Base-by-base conservation (phyloP, 805 yeast species). In the Blastobotrys chiropterorum region DNA sequence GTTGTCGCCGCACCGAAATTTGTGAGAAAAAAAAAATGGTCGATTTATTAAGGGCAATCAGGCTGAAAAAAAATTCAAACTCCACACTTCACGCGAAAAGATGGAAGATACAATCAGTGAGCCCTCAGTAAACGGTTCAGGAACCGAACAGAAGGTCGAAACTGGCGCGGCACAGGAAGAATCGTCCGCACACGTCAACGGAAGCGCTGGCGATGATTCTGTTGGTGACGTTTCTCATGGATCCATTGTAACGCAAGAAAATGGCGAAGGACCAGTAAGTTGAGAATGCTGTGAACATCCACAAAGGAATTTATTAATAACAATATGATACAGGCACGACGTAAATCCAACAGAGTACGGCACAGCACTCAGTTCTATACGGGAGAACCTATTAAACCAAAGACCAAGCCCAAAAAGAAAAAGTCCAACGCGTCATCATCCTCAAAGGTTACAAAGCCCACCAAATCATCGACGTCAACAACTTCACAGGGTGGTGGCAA, bases 401-500 rank as follows among this genome's bases (percentile, higher is more conserved):
- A 43, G 46, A 14, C 22, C 30, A 19, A 17, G 30, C 15, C 15
- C 30, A 21, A 43, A 21, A 14, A 17, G 21, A 21, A 43, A 43
- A 17, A 39, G 20, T 39, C 43, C 43, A 39, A 39, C 43, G 43
- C 43, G 43, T 16, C 17, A 6, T 39, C 43, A 39, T 6, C 43
- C 11, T 26, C 34, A 26, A 26, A 26, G 11, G 34, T 26, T 26
- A 26, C 34, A 5, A 26, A 26, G 11, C 8, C 34, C 8, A 6
- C 34, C 5, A 26, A 26, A 41, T 2, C 45, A 13, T 13, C 14
- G 44, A 3, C 45, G 56, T 30, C 50, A 59, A 3, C 45, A 51
- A 11, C n/a, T n/a, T n/a, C n/a, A n/a, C n/a, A n/a, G n/a, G n/a
- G n/a, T 53, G 56, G 5, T 55, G 55, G 7, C 54, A 59, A 22